Percentiles rank a stretch among this genome's conserved stretches.
Conservation (phyloP, 2,329 filamentous ascomycete species). For the Didymella exigua region DNA sequence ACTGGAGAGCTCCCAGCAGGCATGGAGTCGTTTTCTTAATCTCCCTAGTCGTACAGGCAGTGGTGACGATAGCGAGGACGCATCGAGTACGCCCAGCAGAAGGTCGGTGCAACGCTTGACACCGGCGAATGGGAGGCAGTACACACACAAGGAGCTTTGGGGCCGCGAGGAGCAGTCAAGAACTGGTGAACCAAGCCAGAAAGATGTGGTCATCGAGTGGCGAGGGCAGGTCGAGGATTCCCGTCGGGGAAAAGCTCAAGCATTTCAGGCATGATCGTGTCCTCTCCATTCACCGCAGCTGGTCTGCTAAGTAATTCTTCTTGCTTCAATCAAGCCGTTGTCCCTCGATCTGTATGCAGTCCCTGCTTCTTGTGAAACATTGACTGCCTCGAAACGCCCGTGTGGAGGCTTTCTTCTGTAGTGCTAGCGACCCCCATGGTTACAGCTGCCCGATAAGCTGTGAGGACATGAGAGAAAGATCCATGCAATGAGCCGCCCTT, state of each 20-base stretch:
- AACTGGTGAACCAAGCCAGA: not conserved
- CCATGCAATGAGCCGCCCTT: not conserved
- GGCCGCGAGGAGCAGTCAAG: conserved; percentile 14
- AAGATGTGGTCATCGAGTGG: conserved; percentile 9
- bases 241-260: not conserved
- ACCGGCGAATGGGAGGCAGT: conserved; percentile 21
- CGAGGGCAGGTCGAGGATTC: not conserved
- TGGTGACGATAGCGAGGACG: not conserved
- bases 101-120: conserved; percentile 12
- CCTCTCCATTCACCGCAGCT: not conserved
- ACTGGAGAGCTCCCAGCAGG: conserved; percentile 39
- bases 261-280: not conserved
- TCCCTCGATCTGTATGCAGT: not conserved
- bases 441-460: not conserved
- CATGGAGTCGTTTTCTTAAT: conserved; percentile 43
- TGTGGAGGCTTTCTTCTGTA: not conserved
- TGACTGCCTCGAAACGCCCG: not conserved
- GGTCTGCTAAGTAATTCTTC: conserved; percentile 1
- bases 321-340: not conserved
- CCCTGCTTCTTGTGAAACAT: not conserved
- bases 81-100: not conserved
- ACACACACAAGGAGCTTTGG: conserved; percentile 41
- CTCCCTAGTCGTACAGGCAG: conserved; percentile 26
- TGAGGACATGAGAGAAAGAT: not conserved
- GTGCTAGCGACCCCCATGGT: not conserved